Evolutionary conservation across 352 stramenopile species (phyloP).

Genomic region (Globisporangium takayamanum): DNA sequence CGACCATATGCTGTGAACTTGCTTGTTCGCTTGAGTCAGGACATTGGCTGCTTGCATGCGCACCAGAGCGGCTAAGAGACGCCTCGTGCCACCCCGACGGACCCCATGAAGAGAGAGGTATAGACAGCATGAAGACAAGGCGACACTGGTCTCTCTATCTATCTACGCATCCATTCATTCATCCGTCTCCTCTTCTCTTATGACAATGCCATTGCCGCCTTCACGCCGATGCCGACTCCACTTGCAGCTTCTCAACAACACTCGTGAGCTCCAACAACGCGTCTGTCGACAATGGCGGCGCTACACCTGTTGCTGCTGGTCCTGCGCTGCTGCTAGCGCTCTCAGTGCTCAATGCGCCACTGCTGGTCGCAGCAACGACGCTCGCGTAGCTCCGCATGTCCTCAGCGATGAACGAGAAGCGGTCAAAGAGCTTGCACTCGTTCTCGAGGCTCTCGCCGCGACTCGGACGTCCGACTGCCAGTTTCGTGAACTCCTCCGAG

Average conservation of each 20-base stretch:
- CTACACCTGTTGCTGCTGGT: background rate
- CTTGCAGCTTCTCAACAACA: background rate
- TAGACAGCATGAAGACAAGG: too few relatives aligned
- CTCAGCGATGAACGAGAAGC: conserved; percentile 71
- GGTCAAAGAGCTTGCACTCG: conserved; percentile 49
- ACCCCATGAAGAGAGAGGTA: too few relatives aligned
- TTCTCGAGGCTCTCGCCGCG: conserved; percentile 32
- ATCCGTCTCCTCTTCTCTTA: too few relatives aligned
- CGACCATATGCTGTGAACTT: too few relatives aligned
- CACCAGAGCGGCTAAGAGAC: too few relatives aligned
- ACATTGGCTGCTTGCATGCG: too few relatives aligned
- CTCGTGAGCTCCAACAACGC: background rate
- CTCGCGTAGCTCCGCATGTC: conserved; percentile 50
- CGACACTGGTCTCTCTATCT: too few relatives aligned
- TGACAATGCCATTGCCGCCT: too few relatives aligned
- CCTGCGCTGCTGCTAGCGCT: background rate
- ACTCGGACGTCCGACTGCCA: conserved; percentile 50
- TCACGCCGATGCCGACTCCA: conserved; percentile 1
- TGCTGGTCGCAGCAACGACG: conserved; percentile 20
- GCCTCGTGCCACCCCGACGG: too few relatives aligned
- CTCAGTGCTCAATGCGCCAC: background rate
- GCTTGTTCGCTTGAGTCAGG: too few relatives aligned
- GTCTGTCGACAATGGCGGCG: background rate
- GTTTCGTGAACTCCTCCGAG: conserved; percentile 87
- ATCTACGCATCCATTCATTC: too few relatives aligned